Percentiles rank a stretch among this genome's conserved stretches.
Conservation (phyloP, 495 filamentous ascomycete species). For the Podospora pseudocomata region DNA sequence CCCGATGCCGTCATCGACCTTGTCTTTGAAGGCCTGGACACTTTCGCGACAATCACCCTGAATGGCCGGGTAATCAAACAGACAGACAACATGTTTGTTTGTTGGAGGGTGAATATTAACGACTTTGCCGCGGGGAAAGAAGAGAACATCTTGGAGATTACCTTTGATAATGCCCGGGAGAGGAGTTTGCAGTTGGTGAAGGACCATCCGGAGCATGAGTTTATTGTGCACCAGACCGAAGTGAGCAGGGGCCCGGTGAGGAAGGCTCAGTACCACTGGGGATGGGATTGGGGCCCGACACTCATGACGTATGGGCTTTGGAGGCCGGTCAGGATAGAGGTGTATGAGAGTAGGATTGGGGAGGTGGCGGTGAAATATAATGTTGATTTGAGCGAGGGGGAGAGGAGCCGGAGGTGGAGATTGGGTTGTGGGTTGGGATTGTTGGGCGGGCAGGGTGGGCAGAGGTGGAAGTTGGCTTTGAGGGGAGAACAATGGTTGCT, state of each 20-base stretch:
- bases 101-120: conserved; percentile 43
- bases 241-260: conserved; percentile 40
- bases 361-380: conserved; percentile 54
- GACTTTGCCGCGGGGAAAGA: conserved; percentile 15
- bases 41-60: conserved; percentile 63
- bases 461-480: conserved; percentile 5
- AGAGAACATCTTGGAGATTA: conserved; percentile 37
- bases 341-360: conserved; percentile 54
- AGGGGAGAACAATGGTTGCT: neutral
- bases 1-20: conserved; percentile 42
- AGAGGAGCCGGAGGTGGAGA: conserved; percentile 28
- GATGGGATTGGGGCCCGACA: conserved; percentile 80
- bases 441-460: conserved; percentile 7
- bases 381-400: conserved; percentile 20
- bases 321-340: conserved; percentile 62
- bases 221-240: conserved; percentile 47
- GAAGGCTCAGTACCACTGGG: conserved; percentile 52
- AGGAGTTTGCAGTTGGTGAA: conserved; percentile 40
- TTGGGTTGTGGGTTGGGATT: conserved; percentile 37
- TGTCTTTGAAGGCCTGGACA: conserved; percentile 71
- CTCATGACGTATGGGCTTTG: conserved; percentile 72
- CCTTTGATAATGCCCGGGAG: conserved; percentile 42
- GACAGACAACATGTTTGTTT: conserved; percentile 65
- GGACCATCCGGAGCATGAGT: conserved; percentile 43
- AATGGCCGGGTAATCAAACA: conserved; percentile 57